Percentiles rank a stretch among this genome's conserved stretches.
Conservation (phyloP, 2,329 filamentous ascomycete genomes). For the Colletotrichum sp. region DNA sequence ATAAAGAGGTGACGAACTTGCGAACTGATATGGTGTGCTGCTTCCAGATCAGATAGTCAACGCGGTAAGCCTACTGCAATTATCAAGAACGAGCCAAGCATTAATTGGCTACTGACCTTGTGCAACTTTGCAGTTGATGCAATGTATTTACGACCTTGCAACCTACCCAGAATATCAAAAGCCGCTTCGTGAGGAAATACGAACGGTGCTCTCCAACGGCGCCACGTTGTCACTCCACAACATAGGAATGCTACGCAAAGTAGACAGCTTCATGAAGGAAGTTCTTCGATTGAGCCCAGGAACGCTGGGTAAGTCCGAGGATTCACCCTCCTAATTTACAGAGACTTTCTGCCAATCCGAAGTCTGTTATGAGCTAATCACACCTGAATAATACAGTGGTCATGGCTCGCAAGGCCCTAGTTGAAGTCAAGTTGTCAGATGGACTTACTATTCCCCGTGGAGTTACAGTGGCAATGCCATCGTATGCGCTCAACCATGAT, state of each 20-base stretch:
- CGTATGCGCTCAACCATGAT: neutral
- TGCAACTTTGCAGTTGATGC: neutral
- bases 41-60: neutral
- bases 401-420: neutral
- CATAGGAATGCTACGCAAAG: neutral
- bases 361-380: neutral
- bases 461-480: neutral
- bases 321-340: neutral
- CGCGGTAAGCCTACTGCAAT: neutral
- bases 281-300: neutral
- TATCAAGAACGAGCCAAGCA: neutral
- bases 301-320: neutral
- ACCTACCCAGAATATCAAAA: neutral
- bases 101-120: neutral
- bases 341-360: neutral
- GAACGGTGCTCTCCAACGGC: neutral
- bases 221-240: neutral
- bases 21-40: neutral
- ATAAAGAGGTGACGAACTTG: neutral
- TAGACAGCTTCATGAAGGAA: slow-evolving; percentile 4
- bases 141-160: neutral
- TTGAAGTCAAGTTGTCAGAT: neutral
- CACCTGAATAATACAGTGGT: neutral
- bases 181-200: neutral
- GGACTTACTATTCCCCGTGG: neutral